Evolutionary conservation across 768 basidiomycete genomes (phyloP).

Genomic region (Boletales sp.): DNA sequence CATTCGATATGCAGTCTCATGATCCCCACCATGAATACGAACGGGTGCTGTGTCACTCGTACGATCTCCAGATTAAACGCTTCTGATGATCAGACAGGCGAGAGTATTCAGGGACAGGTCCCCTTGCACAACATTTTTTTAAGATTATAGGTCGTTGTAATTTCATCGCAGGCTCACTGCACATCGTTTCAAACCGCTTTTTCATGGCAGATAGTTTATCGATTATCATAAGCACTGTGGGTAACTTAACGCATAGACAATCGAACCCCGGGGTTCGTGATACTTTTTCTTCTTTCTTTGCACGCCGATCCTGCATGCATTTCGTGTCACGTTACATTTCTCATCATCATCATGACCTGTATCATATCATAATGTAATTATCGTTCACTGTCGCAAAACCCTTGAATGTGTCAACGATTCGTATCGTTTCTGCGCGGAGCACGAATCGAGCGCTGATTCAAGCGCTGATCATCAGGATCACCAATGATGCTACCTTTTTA

Average conservation of each 20-base stretch:
- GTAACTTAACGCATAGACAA: conserved; percentile 20
- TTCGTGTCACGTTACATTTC: background rate
- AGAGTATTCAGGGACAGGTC: conserved; percentile 7
- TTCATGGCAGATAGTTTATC: conserved; percentile 22
- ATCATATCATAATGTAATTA: background rate
- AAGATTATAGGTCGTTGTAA: background rate
- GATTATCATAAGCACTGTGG: conserved; percentile 10
- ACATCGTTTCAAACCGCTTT: background rate
- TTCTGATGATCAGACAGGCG: conserved; percentile 7
- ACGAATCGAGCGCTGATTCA: no score
- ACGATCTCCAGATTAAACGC: conserved; percentile 10
- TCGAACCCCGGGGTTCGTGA: background rate
- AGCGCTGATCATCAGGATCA: no score
- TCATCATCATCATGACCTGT: background rate
- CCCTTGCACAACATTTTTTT: conserved; percentile 4
- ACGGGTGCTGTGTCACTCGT: conserved; percentile 2
- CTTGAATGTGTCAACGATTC: no score
- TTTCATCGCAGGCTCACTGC: background rate
- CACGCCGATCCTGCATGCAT: background rate
- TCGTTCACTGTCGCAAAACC: no score
- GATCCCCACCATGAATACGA: background rate
- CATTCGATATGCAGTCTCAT: background rate
- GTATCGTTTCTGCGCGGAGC: no score
- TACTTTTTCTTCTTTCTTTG: background rate
- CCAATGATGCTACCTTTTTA: no score